Base-by-base conservation (phyloP, 352 stramenopile genomes). In the Aphanomyces cochlioides region DNA sequence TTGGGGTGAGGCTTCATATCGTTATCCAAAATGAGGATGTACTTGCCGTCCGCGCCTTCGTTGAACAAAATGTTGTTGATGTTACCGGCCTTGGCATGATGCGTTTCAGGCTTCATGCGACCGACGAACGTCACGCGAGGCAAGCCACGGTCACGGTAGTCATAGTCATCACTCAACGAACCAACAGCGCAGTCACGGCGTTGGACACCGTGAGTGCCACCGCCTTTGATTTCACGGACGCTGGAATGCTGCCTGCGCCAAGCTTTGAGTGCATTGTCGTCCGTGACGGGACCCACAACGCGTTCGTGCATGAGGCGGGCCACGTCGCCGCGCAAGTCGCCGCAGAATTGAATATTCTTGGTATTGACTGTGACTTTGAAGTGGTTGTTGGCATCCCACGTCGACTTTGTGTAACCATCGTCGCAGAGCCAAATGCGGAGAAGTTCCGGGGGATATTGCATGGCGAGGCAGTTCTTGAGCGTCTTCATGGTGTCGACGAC, bases 31-130 rank as follows among this genome's bases (percentile, higher is more conserved):
- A 96, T 96, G 54, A 96, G 72, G 64, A 95, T 69, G 81, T 96
- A 95, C 73, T 93, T 91, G 76, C 88, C 89, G 53, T 90, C 82
- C 0, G 87, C 86, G 56, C 89, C 89, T 81, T 96, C 89, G 76
- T 96, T 95, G 72, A 94, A 95, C 47, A 96, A 67, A 7, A 72
- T 76, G 69, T 96, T 96, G 83, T 96, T 96, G 72, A 96, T 94
- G 84, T 96, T 96, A 79, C 89, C 89, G 58, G 89, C 89, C 79
- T 96, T 96, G 37, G 88, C 94, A 82, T 96, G 87, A 70, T 96
- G 89, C 66, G 79, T 83, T 69, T 92, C 85, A 1, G 88, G 88
- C 67, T 96, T 96, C 85, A 96, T 93, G 59, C 88, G 86, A 73
- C 88, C 88, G 50, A 94, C 80, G 56, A 94, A 96, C 3, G 86